Evolutionary conservation across 2,329 filamentous ascomycete species (phyloP).

Genomic region (Colletotrichum lindemuthianum): DNA sequence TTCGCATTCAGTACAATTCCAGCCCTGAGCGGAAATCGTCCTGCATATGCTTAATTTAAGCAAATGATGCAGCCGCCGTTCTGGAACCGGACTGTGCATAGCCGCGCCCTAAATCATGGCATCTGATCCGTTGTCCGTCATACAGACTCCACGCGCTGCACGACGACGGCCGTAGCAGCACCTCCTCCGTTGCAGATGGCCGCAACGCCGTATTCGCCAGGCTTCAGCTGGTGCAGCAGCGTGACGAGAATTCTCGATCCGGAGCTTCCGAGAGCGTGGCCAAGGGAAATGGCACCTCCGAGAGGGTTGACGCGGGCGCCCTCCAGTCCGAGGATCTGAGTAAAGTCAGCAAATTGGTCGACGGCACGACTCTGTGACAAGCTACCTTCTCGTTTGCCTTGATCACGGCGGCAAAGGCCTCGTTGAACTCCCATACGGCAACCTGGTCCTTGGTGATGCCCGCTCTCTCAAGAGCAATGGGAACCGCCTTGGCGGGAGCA

Average conservation of each 20-base stretch:
- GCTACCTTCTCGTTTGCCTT: conserved; percentile 88
- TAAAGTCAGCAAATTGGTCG: conserved; percentile 25
- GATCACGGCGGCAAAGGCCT: conserved; percentile 95
- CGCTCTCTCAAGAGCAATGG: conserved; percentile 86
- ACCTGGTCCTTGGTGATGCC: conserved; percentile 93
- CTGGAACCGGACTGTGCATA: background rate
- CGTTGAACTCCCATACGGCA: conserved; percentile 97
- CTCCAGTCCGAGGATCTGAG: conserved; percentile 80
- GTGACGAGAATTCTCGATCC: conserved; percentile 92
- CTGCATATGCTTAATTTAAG: conserved; percentile 7
- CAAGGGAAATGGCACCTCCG: conserved; percentile 90
- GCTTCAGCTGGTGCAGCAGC: conserved; percentile 88
- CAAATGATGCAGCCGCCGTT: conserved; percentile 17
- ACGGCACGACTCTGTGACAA: background rate
- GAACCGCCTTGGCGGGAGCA: conserved; percentile 91
- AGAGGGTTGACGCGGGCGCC: conserved; percentile 85
- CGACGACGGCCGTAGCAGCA: conserved; percentile 89
- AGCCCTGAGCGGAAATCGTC: conserved; percentile 13
- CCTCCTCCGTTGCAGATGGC: conserved; percentile 98
- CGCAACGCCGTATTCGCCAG: conserved; percentile 92
- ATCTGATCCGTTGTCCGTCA: conserved; percentile 41
- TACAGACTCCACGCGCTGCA: conserved; percentile 79
- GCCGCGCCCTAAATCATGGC: background rate
- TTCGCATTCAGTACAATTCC: background rate
- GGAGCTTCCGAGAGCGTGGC: conserved; percentile 92